Conservation (phyloP, 345 rosid genomes). For the Lumnitzera littorea region DNA sequence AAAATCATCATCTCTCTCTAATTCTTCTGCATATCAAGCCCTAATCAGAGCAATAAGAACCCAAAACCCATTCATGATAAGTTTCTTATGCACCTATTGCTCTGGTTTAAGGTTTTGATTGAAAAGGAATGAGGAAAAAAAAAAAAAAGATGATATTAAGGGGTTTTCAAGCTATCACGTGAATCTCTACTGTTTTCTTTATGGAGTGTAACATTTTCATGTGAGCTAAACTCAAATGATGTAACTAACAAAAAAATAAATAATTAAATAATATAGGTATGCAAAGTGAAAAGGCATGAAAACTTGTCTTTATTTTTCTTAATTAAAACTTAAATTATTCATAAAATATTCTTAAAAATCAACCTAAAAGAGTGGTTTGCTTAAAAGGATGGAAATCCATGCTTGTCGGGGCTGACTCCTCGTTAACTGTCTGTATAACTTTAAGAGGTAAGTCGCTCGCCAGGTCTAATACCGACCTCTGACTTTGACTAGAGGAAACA, state of each 20-base stretch:
- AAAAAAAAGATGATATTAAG: too few relatives aligned
- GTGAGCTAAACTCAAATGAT: not conserved
- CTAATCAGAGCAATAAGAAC: too few relatives aligned
- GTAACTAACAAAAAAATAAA: not conserved
- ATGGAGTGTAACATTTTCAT: too few relatives aligned
- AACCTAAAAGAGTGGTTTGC: constrained; percentile 67
- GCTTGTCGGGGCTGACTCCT: constrained; percentile 53
- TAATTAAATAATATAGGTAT: not conserved
- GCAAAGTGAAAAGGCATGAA: constrained; percentile 4
- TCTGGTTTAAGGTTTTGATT: too few relatives aligned
- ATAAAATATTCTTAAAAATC: not conserved
- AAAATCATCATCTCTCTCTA: too few relatives aligned
- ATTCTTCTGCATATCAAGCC: too few relatives aligned
- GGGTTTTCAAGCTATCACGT: too few relatives aligned
- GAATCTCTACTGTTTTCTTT: too few relatives aligned
- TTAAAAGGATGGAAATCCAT: constrained; percentile 76
- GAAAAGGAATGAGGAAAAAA: too few relatives aligned
- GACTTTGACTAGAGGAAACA: constrained; percentile 13
- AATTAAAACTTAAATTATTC: not conserved
- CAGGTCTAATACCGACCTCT: constrained; percentile 1
- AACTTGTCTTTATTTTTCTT: not conserved
- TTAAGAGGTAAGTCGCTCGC: constrained; percentile 43
- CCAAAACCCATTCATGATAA: too few relatives aligned
- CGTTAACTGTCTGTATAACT: constrained; percentile 38
- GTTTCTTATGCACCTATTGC: too few relatives aligned